Evolutionary conservation across 169 alveolate species (phyloP), one percentile per base, ranked within the genome.

Genomic region (Plasmodium fragile): DNA sequence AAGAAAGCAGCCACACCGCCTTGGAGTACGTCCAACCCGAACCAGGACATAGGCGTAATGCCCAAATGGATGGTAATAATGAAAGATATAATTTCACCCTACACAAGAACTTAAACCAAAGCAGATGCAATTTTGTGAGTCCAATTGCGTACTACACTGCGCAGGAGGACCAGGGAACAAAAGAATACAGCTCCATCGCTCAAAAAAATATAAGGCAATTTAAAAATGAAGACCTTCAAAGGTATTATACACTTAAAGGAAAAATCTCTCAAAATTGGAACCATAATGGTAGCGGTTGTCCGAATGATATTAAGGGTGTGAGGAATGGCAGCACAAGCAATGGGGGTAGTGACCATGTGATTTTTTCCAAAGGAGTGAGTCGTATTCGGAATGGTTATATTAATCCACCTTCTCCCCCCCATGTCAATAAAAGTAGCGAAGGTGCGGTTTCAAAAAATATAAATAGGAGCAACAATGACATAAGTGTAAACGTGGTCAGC

Each of bases 211-310:
- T 25, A 18, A 11, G 39, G 39, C 1, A 69, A 65, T 22, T 59
- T 82, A 41, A 30, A 82, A 82, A 82, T 32, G 82, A 18, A 22
- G 81, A 36, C 16, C 32, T 65, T 65, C 72, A 82, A 18, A 65
- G 39, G 49, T 34, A 30, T 82, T n/a, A 70, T 70, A 53, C 52
- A 25, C n/a, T 36, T 69, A 32, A 22, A 10, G 53, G 59, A 22
- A 32, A 82, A 6, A 52, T 7, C n/a, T 39, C 72, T 70, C 82
- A 69, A 25, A 34, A n/a, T 3, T 69, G 49, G 34, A 18, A n/a
- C 82, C 73, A 65, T 25, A 69, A 18, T 65, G 22, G 79, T 70
- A 69, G 32, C 18, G 34, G 36, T 39, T 28, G 39, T 39, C 16
- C 92, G 11, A 82, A 30, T 25, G 18, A 69, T 82, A n/a, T 69